Conservation (phyloP, 1,284 basidiomycete species). For the Coniferiporia sulphurascens region DNA sequence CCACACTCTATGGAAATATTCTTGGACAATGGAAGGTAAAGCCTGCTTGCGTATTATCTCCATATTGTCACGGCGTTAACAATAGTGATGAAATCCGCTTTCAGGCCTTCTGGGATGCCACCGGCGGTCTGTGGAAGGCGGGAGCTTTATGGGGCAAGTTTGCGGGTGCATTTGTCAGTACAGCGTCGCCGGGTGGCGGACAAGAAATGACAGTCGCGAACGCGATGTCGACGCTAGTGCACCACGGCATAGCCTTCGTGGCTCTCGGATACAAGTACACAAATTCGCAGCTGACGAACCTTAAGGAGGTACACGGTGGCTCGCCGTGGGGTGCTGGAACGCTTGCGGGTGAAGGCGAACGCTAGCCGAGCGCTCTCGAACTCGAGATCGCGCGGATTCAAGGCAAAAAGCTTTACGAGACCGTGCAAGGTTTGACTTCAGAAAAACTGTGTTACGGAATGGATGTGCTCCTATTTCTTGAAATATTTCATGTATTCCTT, state of each 20-base stretch:
- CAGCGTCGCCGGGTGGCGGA: slow-evolving; percentile 63
- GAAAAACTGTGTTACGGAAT: background rate
- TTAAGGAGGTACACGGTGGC: slow-evolving; percentile 67
- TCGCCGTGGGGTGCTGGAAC: slow-evolving; percentile 76
- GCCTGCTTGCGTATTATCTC: slow-evolving; percentile 7
- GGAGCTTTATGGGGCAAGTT: slow-evolving; percentile 80
- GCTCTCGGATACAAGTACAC: slow-evolving; percentile 71
- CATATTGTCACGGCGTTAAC: background rate
- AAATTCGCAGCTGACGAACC: slow-evolving; percentile 53
- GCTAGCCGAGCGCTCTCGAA: slow-evolving; percentile 60
- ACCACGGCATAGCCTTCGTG: slow-evolving; percentile 79
- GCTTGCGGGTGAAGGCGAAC: slow-evolving; percentile 61
- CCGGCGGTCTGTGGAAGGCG: slow-evolving; percentile 70
- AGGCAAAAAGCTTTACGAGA: slow-evolving; percentile 55
- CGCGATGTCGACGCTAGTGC: slow-evolving; percentile 67
- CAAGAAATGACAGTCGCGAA: slow-evolving; percentile 69
- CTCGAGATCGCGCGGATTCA: slow-evolving; percentile 61
- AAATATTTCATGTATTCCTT: too few relatives aligned
- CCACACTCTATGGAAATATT: slow-evolving; percentile 73
- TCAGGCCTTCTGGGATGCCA: slow-evolving; percentile 78
- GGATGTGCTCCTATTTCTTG: background rate
- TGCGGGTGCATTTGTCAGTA: slow-evolving; percentile 68
- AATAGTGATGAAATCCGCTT: background rate
- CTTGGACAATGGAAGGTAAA: slow-evolving; percentile 66
- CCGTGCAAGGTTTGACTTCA: slow-evolving; percentile 32